phyloP scores from a whole-genome alignment of 2,329 filamentous ascomycete genomes.

The Tympanopsis confertula region DNA sequence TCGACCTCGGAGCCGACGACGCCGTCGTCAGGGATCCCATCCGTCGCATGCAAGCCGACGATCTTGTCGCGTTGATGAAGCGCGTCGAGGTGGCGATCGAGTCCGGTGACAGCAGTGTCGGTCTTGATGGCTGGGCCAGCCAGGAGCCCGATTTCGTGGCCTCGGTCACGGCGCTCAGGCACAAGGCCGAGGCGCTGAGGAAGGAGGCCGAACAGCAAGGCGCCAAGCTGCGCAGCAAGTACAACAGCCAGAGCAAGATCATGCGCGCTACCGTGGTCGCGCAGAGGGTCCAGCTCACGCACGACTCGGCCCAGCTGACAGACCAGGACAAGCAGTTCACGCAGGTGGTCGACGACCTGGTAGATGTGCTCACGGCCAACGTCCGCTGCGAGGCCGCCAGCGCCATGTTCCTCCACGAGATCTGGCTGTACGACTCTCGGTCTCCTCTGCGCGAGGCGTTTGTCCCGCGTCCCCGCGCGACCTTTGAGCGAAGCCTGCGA shows the following conservation, averaged over 20 bases:
- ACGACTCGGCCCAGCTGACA: constrained; percentile 59
- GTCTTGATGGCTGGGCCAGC: constrained; percentile 17
- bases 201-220: constrained; percentile 28
- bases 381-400: constrained; percentile 24
- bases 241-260: constrained; percentile 59
- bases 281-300: constrained; percentile 70
- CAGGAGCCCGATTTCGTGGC: constrained; percentile 17
- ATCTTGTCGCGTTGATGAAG: constrained; percentile 27
- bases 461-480: constrained; percentile 58
- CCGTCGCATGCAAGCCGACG: constrained; percentile 45
- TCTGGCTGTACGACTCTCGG: constrained; percentile 65
- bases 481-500: constrained; percentile 60
- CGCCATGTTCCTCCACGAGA: constrained; percentile 52
- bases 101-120: constrained; percentile 21
- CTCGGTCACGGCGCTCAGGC: constrained; percentile 26
- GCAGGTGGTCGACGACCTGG: constrained; percentile 44
- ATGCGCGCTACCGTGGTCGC: constrained; percentile 69
- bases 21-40: constrained; percentile 43
- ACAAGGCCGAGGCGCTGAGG: constrained; percentile 33
- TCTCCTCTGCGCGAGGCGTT: constrained; percentile 64
- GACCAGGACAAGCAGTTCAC: constrained; percentile 63
- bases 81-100: constrained; percentile 23
- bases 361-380: constrained; percentile 29
- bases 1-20: constrained; percentile 34
- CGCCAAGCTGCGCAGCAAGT: constrained; percentile 56